Base-by-base conservation (phyloP, 441 rosid species). In the Pelargonium myrrhifolium region DNA sequence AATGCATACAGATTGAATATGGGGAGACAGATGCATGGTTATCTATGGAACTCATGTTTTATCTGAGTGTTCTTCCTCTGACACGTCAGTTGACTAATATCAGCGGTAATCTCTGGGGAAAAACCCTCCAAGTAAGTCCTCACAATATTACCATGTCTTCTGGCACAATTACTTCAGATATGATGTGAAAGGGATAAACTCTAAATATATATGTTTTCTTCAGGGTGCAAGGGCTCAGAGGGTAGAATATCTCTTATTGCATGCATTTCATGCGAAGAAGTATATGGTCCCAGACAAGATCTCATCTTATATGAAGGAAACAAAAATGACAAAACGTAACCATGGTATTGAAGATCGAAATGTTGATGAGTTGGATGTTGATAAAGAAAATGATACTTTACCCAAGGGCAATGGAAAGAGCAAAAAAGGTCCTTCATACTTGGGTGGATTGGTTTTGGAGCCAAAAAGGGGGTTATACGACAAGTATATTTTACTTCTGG, bases 21-120 rank as follows among this genome's bases (percentile, higher is more conserved):
- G 99, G 98, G 9, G 99, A 94, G 81, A 89, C 96, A 49, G 99
- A 94, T 86, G 97, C 98, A 59, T 92, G 98, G 98, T 80, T 94
- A 71, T 88, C 99, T 22, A 82, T 94, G 99, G 99, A 94, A 84
- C 94, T 94, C 73, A 89, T 92, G 99, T 88, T 94, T 85, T 94
- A 88, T 85, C 72, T 92, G 76, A 92, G 94, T 68, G 81, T 86
- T 83, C 97, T 94, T 81, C 99, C 99, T 59, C 99, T 92, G 69
- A 94, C 98, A 9, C 98, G 94, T 53, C 97, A 94, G 81, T 86
- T 94, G 72, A 89, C 99, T 53, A 92, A 89, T 76, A 94, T 94
- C 77, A 89, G 99, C 76, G 98, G 99, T 68, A 94, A 94, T 79
- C 97, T 94, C 51, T 94, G 99, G 99, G 94, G 94, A 21, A 89